Evolutionary conservation across 805 yeast species (phyloP), one percentile per base, ranked within the genome.

Genomic region (Saitoella complicata): DNA sequence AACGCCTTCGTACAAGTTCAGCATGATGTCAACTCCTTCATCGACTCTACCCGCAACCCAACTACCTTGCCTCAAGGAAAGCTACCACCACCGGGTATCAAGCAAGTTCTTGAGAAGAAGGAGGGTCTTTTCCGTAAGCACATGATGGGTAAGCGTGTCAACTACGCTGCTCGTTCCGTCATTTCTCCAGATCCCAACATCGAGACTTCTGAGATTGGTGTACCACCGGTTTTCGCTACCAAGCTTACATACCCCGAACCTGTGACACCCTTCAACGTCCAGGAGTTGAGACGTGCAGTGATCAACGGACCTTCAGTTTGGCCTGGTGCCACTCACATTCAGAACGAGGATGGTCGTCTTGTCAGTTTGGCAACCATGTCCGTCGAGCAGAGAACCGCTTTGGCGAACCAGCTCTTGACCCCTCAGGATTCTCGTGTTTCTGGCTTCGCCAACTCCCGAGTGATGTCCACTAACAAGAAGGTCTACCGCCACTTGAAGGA

Each of bases 101-200:
- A 91, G 62, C 98, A 91, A 69, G 94, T 95, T 7, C 70, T 91
- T 58, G 99, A 91, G 65, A 88, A 91, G 77, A 91, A 91, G 62
- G 99, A 91, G 66, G 99, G 99, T 61, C 70, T 88, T 52, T 91
- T 91, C 71, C 77, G 99, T 70, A 91, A 88, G 62, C 95, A 91
- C 60, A 91, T 91, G 98, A 91, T 91, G 99, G 99, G 99, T 61
- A 91, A 91, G 72, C 91, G 98, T 73, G 99, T 91, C 48, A 96
- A 91, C 64, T 91, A 86, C 60, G 88, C 97, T 37, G 98, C 98
- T 7, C 85, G 98, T 70, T 87, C 98, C 1, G 99, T 91, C 58
- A 91, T 91, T 70, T 87, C 98, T 5, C 97, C 97, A 5, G 99
- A 91, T 67, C 99, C 99, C 46, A 91, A 82, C 68, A 72, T 91